Evolutionary conservation across 192 early-diverging fungal species (phyloP).

Genomic region (Spinellus fusiger): DNA sequence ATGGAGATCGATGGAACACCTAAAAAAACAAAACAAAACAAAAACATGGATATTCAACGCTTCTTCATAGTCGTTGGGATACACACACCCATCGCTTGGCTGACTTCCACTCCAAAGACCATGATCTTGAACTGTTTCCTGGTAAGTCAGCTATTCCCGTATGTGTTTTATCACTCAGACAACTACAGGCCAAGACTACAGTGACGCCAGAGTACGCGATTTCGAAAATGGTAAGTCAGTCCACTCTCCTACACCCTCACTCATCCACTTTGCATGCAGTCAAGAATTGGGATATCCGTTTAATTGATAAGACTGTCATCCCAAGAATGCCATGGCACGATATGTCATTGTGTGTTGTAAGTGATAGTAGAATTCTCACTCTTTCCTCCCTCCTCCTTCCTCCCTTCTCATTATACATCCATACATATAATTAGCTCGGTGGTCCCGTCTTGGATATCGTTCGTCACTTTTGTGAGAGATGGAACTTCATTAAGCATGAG

Average conservation of each 20-base stretch:
- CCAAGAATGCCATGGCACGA: slow-evolving; percentile 91
- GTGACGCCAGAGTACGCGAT: slow-evolving; percentile 81
- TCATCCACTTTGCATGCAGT: slow-evolving; percentile 23
- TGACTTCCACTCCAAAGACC: slow-evolving; percentile 54
- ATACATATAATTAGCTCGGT: slow-evolving; percentile 46
- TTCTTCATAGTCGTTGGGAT: slow-evolving; percentile 43
- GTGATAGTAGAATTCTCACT: slow-evolving; percentile 3
- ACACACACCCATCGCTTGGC: slow-evolving; percentile 69
- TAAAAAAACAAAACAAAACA: too few species aligned
- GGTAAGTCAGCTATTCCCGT: slow-evolving; percentile 18
- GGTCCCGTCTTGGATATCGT: slow-evolving; percentile 74
- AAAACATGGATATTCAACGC: too few species aligned
- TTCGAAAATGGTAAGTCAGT: slow-evolving; percentile 36
- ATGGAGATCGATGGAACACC: too few species aligned
- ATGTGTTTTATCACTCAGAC: background rate
- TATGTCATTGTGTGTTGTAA: slow-evolving; percentile 65
- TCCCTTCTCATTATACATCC: background rate
- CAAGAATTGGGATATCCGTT: slow-evolving; percentile 38
- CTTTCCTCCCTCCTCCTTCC: background rate
- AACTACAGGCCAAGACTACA: slow-evolving; percentile 65
- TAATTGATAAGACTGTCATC: slow-evolving; percentile 40
- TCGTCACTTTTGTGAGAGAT: slow-evolving; percentile 79
- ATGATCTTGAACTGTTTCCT: slow-evolving; percentile 39
- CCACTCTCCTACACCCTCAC: background rate
- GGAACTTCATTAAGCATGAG: slow-evolving; percentile 81